These are phyloP conservation scores for Phytopythium sindhum DNA, from an alignment of 352 stramenopile species.

Conservation along the genomic window DNA sequence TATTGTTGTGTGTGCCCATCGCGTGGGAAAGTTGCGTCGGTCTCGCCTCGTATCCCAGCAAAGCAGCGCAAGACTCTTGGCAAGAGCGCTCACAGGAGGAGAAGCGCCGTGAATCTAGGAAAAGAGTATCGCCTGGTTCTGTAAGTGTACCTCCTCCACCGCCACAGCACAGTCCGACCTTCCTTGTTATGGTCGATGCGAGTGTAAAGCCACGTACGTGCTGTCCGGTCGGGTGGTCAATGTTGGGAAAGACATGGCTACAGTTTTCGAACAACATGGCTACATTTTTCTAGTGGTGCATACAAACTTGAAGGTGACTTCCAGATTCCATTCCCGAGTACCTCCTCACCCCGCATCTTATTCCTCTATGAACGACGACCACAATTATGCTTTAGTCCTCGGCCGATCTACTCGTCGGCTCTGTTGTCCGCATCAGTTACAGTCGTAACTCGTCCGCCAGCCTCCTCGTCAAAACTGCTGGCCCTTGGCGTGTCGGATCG, in stretches of 20 bases:
- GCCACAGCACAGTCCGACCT: constrained; percentile 14
- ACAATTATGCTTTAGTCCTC: neutral
- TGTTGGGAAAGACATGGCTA: neutral
- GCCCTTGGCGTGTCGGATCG: neutral
- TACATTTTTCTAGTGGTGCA: neutral
- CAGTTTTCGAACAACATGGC: neutral
- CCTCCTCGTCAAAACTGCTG: neutral
- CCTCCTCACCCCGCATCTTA: neutral
- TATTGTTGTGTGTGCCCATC: no score
- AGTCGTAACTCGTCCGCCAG: no score
- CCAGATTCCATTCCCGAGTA: neutral
- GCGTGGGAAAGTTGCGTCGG: no score
- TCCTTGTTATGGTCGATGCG: no score
- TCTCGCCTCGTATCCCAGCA: no score
- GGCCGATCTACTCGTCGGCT: neutral
- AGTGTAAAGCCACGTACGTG: no score
- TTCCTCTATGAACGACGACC: neutral
- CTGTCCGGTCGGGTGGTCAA: no score
- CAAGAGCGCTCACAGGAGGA: no score
- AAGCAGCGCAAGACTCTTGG: no score
- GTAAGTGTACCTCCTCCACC: no score
- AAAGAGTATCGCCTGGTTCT: no score
- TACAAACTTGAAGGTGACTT: neutral
- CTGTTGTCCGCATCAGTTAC: neutral
- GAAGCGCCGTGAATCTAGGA: no score